These are phyloP conservation scores for Chaetomium globosum DNA, from an alignment of 2,329 filamentous ascomycete species.

Conservation along the genomic window DNA sequence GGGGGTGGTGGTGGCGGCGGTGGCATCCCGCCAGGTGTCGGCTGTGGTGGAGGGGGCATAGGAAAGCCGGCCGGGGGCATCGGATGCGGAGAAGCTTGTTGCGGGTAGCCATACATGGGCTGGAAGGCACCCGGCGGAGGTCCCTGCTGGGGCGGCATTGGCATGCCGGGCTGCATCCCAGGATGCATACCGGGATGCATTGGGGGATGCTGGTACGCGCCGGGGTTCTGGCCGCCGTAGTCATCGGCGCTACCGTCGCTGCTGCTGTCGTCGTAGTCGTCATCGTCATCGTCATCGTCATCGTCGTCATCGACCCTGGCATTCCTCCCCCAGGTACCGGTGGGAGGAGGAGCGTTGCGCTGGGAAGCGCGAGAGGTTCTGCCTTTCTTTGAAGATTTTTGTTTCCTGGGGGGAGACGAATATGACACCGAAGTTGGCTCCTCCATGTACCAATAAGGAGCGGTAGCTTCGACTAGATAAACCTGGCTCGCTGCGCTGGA, in stretches of 20 bases:
- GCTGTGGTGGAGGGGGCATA: slow-evolving; percentile 18
- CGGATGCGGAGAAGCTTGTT: slow-evolving; percentile 11
- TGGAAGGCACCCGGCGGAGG: slow-evolving; percentile 27
- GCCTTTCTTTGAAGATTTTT: slow-evolving; percentile 23
- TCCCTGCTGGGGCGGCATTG: slow-evolving; percentile 2
- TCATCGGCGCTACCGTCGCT: slow-evolving; percentile 24
- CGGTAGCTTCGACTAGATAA: slow-evolving; percentile 29
- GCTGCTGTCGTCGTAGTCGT: slow-evolving; percentile 27
- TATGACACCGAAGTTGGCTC: slow-evolving; percentile 9
- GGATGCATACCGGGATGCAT: slow-evolving; percentile 10
- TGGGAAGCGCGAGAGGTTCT: slow-evolving; percentile 24
- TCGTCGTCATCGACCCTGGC: slow-evolving; percentile 23
- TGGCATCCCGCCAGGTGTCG: slow-evolving; percentile 6
- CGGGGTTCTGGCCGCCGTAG: slow-evolving; percentile 12
- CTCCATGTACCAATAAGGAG: slow-evolving; percentile 22
- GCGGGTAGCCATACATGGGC: slow-evolving; percentile 22
- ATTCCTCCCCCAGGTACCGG: slow-evolving; percentile 21
- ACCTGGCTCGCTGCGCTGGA: slow-evolving; percentile 26
- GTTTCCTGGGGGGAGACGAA: slow-evolving; percentile 19
- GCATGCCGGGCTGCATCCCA: slow-evolving; percentile 10
- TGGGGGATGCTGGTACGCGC: slow-evolving; percentile 4
- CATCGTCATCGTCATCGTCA: slow-evolving; percentile 21
- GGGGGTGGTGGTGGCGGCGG: slow-evolving; percentile 20
- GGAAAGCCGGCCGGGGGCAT: slow-evolving; percentile 2
- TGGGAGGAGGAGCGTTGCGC: slow-evolving; percentile 8